Conservation (phyloP, 75 land plant species). For the Sequoiadendron giganteum region DNA sequence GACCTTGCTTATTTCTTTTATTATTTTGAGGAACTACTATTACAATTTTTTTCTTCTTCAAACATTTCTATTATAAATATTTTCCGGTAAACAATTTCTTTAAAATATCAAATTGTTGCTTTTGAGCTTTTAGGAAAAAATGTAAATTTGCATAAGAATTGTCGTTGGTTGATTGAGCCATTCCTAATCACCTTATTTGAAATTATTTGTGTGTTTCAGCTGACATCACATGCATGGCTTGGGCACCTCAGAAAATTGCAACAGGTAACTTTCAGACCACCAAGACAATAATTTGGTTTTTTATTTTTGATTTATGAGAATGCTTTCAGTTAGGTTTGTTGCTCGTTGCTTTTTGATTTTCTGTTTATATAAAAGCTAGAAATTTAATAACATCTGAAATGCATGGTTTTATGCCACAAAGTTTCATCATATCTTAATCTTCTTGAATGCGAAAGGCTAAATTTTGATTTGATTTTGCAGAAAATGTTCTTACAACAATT, state of each 20-base stretch:
- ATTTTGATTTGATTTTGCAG: slow-evolving; percentile 30
- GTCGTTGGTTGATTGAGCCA: not conserved
- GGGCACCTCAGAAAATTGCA: slow-evolving; percentile 79
- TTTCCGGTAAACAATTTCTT: not conserved
- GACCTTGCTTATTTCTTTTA: not conserved
- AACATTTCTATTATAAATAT: not conserved
- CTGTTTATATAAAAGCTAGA: not conserved
- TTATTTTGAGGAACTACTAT: too few species aligned
- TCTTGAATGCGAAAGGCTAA: not conserved
- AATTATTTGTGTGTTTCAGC: slow-evolving; percentile 41
- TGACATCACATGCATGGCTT: slow-evolving; percentile 72
- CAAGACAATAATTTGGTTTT: not conserved
- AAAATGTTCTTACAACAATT: slow-evolving; percentile 34
- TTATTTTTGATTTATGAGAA: not conserved
- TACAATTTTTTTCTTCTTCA: not conserved
- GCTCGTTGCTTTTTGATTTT: not conserved
- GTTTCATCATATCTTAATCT: not conserved
- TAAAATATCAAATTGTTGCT: not conserved
- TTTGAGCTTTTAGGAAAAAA: not conserved
- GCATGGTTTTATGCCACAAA: not conserved
- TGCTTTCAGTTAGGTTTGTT: not conserved
- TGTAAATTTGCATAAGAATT: too few species aligned
- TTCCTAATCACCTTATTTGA: not conserved
- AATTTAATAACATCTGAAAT: not conserved
- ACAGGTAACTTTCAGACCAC: slow-evolving; percentile 44